phyloP scores from a whole-genome alignment of 192 early-diverging fungal species.

The Backusella mclennaniae region DNA sequence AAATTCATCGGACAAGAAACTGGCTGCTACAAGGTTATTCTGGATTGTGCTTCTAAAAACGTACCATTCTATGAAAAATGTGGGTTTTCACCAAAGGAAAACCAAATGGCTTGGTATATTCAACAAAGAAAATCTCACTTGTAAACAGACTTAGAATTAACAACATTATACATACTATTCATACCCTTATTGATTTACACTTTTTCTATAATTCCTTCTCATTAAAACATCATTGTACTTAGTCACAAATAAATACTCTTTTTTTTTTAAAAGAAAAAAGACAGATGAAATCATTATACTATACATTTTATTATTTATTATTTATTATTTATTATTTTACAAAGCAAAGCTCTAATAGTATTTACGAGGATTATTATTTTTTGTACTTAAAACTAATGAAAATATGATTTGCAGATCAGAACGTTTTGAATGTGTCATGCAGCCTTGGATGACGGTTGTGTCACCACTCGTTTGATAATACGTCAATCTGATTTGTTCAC shows the following conservation, averaged over 20 bases:
- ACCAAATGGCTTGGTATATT: constrained; percentile 66
- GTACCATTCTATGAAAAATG: constrained; percentile 88
- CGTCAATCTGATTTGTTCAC: constrained; percentile 52
- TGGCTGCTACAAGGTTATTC: constrained; percentile 80
- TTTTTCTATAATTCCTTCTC: not conserved
- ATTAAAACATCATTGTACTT: not conserved
- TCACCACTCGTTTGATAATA: constrained; percentile 20
- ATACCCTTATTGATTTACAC: not conserved
- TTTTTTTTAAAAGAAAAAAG: too few species aligned
- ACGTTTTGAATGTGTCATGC: constrained; percentile 29
- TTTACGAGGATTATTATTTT: constrained; percentile 2
- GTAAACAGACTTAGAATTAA: not conserved
- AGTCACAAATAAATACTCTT: not conserved
- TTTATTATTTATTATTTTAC: not conserved
- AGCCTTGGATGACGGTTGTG: constrained; percentile 25
- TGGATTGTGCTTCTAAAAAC: constrained; percentile 65
- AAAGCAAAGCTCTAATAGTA: not conserved
- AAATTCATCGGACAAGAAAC: constrained; percentile 73
- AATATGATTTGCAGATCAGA: constrained; percentile 25
- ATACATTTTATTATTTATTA: not conserved
- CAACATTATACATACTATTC: not conserved
- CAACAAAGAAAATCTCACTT: constrained; percentile 6
- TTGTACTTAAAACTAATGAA: not conserved
- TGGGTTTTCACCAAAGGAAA: constrained; percentile 75
- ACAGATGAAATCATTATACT: not conserved